These are phyloP conservation scores for Entoloma clypeatum DNA, from an alignment of 1,284 basidiomycete genomes.

Conservation along the genomic window DNA sequence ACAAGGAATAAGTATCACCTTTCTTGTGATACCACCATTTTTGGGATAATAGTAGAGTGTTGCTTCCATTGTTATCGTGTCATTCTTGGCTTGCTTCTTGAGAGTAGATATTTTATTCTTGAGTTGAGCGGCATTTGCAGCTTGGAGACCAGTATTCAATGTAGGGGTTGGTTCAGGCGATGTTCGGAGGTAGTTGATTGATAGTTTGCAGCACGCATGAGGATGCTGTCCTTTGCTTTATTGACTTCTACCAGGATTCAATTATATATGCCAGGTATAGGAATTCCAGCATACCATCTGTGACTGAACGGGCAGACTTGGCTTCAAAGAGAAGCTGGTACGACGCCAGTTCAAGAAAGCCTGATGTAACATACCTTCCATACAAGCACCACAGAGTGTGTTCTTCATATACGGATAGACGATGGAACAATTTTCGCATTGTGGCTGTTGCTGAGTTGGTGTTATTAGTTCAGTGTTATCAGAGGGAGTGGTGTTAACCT, in stretches of 20 bases:
- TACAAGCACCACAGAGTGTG: conserved; percentile 1
- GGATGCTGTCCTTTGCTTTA: not conserved
- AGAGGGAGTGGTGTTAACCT: not conserved
- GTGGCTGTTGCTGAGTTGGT: conserved; percentile 1
- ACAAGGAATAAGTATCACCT: conserved; percentile 6
- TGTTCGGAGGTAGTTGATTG: not conserved
- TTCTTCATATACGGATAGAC: conserved; percentile 4
- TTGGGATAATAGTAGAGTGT: conserved; percentile 1
- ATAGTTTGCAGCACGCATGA: not conserved
- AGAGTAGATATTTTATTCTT: not conserved
- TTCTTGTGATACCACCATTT: conserved; percentile 6
- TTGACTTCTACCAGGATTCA: not conserved
- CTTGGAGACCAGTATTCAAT: conserved; percentile 1
- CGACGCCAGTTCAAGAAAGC: too few relatives aligned
- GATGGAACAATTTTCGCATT: conserved; percentile 7
- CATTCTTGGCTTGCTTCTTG: conserved; percentile 7
- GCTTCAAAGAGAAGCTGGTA: too few relatives aligned
- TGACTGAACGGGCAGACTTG: not conserved
- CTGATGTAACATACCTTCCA: too few relatives aligned
- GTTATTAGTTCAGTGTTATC: not conserved
- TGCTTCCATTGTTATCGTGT: conserved; percentile 1
- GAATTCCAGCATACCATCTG: not conserved
- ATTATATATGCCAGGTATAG: not conserved
- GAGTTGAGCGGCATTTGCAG: not conserved
- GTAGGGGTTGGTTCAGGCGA: conserved; percentile 5